These are phyloP conservation scores for Backusella australiensis DNA, from an alignment of 192 early-diverging fungal genomes.

Conservation along the genomic window DNA sequence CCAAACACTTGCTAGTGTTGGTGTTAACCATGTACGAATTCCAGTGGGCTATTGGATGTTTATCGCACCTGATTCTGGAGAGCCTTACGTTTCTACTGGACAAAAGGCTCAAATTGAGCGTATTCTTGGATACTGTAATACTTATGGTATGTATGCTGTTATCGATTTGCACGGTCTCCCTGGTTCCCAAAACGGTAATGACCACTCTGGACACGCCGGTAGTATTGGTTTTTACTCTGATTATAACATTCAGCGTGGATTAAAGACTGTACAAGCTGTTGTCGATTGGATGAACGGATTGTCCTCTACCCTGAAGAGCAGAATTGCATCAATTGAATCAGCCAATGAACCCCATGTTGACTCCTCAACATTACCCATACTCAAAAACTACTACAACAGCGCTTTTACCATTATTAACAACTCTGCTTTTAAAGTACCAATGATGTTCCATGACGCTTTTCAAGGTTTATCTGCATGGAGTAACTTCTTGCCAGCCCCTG, in stretches of 20 bases:
- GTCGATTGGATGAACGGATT: constrained; percentile 47
- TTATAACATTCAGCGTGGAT: constrained; percentile 17
- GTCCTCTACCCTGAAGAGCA: constrained; percentile 2
- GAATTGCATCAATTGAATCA: constrained; percentile 23
- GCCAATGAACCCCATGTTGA: constrained; percentile 42
- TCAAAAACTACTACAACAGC: constrained; percentile 40
- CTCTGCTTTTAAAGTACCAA: constrained; percentile 29
- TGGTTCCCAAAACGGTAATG: constrained; percentile 60
- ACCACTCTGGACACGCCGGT: constrained; percentile 47
- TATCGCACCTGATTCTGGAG: constrained; percentile 50
- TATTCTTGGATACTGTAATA: constrained; percentile 32
- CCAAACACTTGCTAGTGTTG: constrained; percentile 41
- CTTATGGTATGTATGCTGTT: constrained; percentile 47
- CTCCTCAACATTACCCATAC: constrained; percentile 18
- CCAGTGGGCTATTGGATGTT: constrained; percentile 65
- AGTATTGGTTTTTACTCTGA: constrained; percentile 34
- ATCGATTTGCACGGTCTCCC: constrained; percentile 59
- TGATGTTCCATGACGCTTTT: constrained; percentile 48
- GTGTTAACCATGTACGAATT: constrained; percentile 53
- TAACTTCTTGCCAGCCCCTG: constrained; percentile 35
- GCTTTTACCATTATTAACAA: constrained; percentile 37
- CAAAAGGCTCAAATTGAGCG: constrained; percentile 35
- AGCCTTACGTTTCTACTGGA: constrained; percentile 57
- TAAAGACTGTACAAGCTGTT: constrained; percentile 27
- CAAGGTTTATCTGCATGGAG: constrained; percentile 32